Percentiles rank a stretch among this genome's conserved stretches.
Conservation (phyloP, 2,329 filamentous ascomycete species). For the Fusarium sulawesiense region DNA sequence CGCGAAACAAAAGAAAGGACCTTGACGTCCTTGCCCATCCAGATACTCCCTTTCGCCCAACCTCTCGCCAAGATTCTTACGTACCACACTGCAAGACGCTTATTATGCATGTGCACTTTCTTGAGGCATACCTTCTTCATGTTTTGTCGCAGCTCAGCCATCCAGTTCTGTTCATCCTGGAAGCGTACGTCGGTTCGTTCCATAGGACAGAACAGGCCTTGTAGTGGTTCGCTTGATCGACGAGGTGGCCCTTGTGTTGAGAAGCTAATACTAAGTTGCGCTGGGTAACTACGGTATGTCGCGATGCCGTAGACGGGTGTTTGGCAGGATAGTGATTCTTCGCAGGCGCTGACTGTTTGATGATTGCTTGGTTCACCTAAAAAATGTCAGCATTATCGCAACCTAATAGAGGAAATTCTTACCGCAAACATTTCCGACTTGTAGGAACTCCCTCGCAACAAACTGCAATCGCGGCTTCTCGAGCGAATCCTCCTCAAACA, state of each 20-base stretch:
- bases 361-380: conserved; percentile 36
- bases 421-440: conserved; percentile 48
- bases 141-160: conserved; percentile 23
- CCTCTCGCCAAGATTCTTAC: conserved; percentile 37
- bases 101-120: conserved; percentile 49
- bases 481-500: conserved; percentile 37
- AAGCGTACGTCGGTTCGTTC: conserved; percentile 45
- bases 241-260: conserved; percentile 38
- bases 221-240: not conserved
- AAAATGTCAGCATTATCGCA: not conserved
- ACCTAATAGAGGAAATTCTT: not conserved
- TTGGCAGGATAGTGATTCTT: conserved; percentile 26
- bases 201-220: conserved; percentile 44
- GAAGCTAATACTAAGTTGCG: conserved; percentile 47
- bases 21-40: conserved; percentile 34
- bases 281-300: conserved; percentile 45
- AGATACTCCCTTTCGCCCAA: conserved; percentile 46
- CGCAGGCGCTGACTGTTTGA: conserved; percentile 30
- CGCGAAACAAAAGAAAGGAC: conserved; percentile 42
- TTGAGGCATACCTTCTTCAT: conserved; percentile 42
- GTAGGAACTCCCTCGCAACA: conserved; percentile 43
- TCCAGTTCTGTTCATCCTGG: conserved; percentile 40
- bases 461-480: conserved; percentile 47
- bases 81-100: conserved; percentile 49
- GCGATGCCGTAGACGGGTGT: conserved; percentile 42